Conservation (phyloP, 1,139 yeast species). For the Blastobotrys arbuscula region DNA sequence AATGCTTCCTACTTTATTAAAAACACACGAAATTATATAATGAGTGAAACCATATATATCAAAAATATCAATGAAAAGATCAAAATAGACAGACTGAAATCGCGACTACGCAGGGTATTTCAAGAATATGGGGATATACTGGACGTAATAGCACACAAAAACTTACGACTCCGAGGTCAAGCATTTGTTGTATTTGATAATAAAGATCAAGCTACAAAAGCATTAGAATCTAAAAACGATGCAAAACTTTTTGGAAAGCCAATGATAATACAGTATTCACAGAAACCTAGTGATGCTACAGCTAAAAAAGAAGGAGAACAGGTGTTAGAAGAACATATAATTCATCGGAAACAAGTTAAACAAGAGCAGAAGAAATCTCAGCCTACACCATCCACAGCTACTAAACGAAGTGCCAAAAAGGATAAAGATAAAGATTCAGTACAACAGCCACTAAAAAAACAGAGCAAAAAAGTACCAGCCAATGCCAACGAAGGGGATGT, state of each 20-base stretch:
- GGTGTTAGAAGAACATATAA: slow-evolving; percentile 30
- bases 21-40: too few species aligned
- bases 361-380: slow-evolving; percentile 24
- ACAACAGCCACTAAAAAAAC: slow-evolving; percentile 9
- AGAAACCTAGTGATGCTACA: slow-evolving; percentile 45
- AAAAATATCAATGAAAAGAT: slow-evolving; percentile 71
- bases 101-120: slow-evolving; percentile 41
- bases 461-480: background rate
- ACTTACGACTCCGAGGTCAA: slow-evolving; percentile 69
- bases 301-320: slow-evolving; percentile 28
- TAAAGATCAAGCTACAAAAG: slow-evolving; percentile 43
- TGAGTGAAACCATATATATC: slow-evolving; percentile 40
- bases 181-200: slow-evolving; percentile 69
- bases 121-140: slow-evolving; percentile 45
- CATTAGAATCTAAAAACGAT: slow-evolving; percentile 35
- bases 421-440: slow-evolving; percentile 14
- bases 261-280: slow-evolving; percentile 43
- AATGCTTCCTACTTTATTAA: too few species aligned
- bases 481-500: slow-evolving; percentile 7
- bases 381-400: slow-evolving; percentile 9
- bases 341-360: slow-evolving; percentile 18
- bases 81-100: slow-evolving; percentile 46
- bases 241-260: slow-evolving; percentile 48
- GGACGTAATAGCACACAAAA: slow-evolving; percentile 55
- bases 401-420: slow-evolving; percentile 19